These are phyloP conservation scores for Dactylellina drechsleri DNA, from an alignment of 2,329 filamentous ascomycete species.

Conservation along the genomic window DNA sequence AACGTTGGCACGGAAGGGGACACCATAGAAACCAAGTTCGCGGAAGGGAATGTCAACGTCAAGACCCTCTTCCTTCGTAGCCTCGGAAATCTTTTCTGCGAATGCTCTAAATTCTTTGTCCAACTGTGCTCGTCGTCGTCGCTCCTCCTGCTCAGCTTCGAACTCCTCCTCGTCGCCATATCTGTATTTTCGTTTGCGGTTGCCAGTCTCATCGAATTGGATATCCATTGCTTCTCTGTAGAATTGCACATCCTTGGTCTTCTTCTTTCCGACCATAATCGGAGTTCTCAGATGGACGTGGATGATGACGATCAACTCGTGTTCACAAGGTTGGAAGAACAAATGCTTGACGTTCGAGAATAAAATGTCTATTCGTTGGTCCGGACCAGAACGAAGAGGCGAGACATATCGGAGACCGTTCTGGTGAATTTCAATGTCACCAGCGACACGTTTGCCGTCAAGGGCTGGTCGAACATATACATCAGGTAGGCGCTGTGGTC, in stretches of 20 bases:
- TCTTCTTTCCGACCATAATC: slow-evolving; percentile 98
- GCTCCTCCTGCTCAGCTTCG: slow-evolving; percentile 96
- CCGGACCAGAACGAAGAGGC: slow-evolving; percentile 72
- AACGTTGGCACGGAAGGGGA: slow-evolving; percentile 94
- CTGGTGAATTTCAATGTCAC: slow-evolving; percentile 96
- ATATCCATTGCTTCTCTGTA: slow-evolving; percentile 98
- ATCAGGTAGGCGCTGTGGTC: slow-evolving; percentile 88
- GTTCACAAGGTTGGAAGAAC: slow-evolving; percentile 97
- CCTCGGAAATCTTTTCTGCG: slow-evolving; percentile 96
- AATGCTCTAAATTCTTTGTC: slow-evolving; percentile 97
- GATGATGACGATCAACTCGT: slow-evolving; percentile 96
- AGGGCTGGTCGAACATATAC: slow-evolving; percentile 94
- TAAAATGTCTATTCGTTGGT: slow-evolving; percentile 88
- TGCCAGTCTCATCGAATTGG: slow-evolving; percentile 98
- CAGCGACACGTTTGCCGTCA: slow-evolving; percentile 95
- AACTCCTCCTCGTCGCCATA: slow-evolving; percentile 99
- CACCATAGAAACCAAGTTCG: slow-evolving; percentile 95
- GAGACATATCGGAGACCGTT: slow-evolving; percentile 97
- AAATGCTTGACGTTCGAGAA: slow-evolving; percentile 99
- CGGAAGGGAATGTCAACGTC: slow-evolving; percentile 92
- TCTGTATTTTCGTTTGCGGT: slow-evolving; percentile 95
- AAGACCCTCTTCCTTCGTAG: slow-evolving; percentile 87
- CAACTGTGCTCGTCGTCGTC: slow-evolving; percentile 86
- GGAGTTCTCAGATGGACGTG: slow-evolving; percentile 98
- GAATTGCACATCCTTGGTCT: slow-evolving; percentile 98